Percentiles rank a stretch among this genome's conserved stretches.
Evolutionary conservation across 2,329 filamentous ascomycete genomes (phyloP).

Genomic region (Coleophoma cylindrospora): DNA sequence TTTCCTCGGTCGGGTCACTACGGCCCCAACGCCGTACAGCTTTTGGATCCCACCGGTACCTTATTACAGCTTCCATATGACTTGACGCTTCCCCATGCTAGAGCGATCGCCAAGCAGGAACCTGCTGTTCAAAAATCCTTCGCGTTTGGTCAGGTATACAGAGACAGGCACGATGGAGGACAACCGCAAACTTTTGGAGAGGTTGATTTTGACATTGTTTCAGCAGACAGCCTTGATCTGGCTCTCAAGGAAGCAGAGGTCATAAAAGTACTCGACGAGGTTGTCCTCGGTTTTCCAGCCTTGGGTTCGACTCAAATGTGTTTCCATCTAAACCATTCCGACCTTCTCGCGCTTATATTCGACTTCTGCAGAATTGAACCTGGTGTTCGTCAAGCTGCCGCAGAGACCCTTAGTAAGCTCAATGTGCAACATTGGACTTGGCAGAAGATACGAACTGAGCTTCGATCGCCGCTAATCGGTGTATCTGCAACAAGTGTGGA

Average conservation of each 20-base stretch:
- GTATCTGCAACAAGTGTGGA: conserved; percentile 87
- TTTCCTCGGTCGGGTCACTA: conserved; percentile 84
- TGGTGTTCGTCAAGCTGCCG: conserved; percentile 64
- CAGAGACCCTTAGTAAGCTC: conserved; percentile 80
- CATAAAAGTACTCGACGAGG: conserved; percentile 90
- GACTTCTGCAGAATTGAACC: conserved; percentile 78
- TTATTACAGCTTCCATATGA: conserved; percentile 93
- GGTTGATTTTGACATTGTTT: conserved; percentile 96
- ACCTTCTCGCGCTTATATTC: conserved; percentile 82
- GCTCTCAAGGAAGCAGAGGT: conserved; percentile 90
- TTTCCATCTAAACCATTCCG: conserved; percentile 85
- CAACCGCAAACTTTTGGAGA: conserved; percentile 81
- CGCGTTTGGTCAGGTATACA: conserved; percentile 82
- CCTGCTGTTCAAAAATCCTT: conserved; percentile 70
- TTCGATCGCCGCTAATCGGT: conserved; percentile 76
- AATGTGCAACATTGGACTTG: conserved; percentile 79
- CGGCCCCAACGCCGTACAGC: conserved; percentile 64
- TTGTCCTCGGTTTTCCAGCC: conserved; percentile 74
- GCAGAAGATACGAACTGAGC: conserved; percentile 75
- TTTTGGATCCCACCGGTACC: conserved; percentile 81
- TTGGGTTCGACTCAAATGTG: conserved; percentile 71
- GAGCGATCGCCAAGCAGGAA: conserved; percentile 72
- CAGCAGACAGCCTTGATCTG: conserved; percentile 72
- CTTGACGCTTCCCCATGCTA: conserved; percentile 81
- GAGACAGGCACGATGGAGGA: conserved; percentile 71